A percentile compares a stretch with the other conserved stretches of the same genome.
Conservation (phyloP, 495 filamentous ascomycete genomes). For the Penicillium antarcticum region DNA sequence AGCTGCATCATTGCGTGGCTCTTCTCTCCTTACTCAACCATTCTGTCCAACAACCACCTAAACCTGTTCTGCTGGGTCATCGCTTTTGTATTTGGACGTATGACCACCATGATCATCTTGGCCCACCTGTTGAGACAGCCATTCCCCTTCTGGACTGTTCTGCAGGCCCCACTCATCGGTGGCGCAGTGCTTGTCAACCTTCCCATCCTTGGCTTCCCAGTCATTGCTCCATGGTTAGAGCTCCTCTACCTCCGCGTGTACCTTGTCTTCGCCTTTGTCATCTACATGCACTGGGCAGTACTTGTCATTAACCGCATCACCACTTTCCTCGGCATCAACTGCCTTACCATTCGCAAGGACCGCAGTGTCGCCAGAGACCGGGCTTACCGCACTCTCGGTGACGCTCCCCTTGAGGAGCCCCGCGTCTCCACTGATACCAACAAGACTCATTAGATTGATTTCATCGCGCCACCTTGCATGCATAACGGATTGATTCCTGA, state of each 20-base stretch:
- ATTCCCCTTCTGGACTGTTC: slow-evolving; percentile 93
- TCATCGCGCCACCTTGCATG: neutral
- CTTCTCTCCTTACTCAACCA: slow-evolving; percentile 76
- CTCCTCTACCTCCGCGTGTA: slow-evolving; percentile 78
- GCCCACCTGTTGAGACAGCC: slow-evolving; percentile 91
- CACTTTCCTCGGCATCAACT: slow-evolving; percentile 86
- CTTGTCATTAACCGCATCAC: slow-evolving; percentile 92
- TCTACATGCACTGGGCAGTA: slow-evolving; percentile 89
- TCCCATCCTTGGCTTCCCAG: slow-evolving; percentile 69
- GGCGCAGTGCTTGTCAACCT: slow-evolving; percentile 83
- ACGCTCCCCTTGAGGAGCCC: slow-evolving; percentile 6
- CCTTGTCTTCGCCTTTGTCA: slow-evolving; percentile 73
- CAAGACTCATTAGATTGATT: slow-evolving; percentile 22
- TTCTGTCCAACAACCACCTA: slow-evolving; percentile 78
- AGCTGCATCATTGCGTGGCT: slow-evolving; percentile 76
- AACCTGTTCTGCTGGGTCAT: slow-evolving; percentile 91
- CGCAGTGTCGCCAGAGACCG: slow-evolving; percentile 40
- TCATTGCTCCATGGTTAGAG: slow-evolving; percentile 58
- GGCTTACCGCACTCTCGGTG: slow-evolving; percentile 38
- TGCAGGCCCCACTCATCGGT: slow-evolving; percentile 79
- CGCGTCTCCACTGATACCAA: slow-evolving; percentile 10
- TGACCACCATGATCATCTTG: slow-evolving; percentile 99
- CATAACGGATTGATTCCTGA: neutral
- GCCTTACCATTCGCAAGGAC: slow-evolving; percentile 77
- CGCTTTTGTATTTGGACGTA: slow-evolving; percentile 95